Conservation (phyloP, 768 basidiomycete species). For the Auricularia auricula-judae region DNA sequence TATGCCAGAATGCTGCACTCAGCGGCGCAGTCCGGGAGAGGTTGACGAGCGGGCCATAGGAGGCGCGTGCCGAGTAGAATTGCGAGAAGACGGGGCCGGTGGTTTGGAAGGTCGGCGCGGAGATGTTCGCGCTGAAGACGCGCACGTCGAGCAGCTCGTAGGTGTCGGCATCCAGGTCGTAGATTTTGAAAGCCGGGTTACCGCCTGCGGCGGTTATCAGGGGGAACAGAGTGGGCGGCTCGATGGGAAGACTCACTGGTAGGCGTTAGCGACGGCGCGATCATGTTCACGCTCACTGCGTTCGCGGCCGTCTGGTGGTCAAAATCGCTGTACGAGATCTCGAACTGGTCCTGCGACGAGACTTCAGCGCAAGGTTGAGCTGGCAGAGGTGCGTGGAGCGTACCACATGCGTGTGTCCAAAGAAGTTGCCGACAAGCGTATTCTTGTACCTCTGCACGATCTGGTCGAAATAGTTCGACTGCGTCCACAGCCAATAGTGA, state of each 20-base stretch:
- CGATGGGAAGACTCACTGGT: slow-evolving; percentile 26
- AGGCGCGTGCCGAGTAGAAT: slow-evolving; percentile 45
- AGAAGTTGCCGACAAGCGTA: slow-evolving; percentile 51
- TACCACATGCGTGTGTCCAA: slow-evolving; percentile 46
- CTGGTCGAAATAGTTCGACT: slow-evolving; percentile 57
- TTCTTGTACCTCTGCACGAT: slow-evolving; percentile 47
- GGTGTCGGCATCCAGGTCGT: slow-evolving; percentile 56
- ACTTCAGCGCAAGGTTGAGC: background rate
- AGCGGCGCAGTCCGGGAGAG: slow-evolving; percentile 25
- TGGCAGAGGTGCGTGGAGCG: slow-evolving; percentile 1
- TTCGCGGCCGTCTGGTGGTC: slow-evolving; percentile 30
- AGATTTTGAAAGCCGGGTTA: slow-evolving; percentile 47
- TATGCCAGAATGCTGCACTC: slow-evolving; percentile 48
- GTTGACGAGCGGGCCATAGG: slow-evolving; percentile 37
- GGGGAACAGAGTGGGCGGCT: background rate
- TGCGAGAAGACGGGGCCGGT: slow-evolving; percentile 30
- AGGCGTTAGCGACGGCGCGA: slow-evolving; percentile 49
- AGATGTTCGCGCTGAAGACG: slow-evolving; percentile 35
- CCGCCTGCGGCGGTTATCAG: slow-evolving; percentile 24
- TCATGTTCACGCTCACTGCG: slow-evolving; percentile 36
- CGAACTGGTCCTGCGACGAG: slow-evolving; percentile 39
- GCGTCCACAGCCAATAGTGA: background rate
- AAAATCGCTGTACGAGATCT: slow-evolving; percentile 48
- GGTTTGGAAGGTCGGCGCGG: slow-evolving; percentile 33
- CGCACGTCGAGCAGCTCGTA: slow-evolving; percentile 52